Evolutionary conservation across 148 eudicot species (phyloP).

Genomic region (Chenopodium formosanum): DNA sequence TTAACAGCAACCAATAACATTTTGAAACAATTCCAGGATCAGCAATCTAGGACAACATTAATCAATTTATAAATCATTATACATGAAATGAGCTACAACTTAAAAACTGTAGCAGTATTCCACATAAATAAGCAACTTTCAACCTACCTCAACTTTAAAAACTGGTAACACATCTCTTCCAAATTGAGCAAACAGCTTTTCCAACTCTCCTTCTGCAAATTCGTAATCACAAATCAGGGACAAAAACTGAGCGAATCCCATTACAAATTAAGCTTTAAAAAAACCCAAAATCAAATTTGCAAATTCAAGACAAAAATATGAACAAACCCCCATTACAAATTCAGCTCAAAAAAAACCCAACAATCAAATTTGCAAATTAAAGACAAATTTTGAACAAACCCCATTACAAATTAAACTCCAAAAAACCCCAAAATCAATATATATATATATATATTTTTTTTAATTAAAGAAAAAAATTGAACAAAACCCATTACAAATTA

Average conservation of each 20-base stretch:
- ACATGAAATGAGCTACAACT: background rate
- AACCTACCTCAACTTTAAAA: conserved; percentile 46
- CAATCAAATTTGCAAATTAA: conserved; percentile 12
- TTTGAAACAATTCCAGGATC: background rate
- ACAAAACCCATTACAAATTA: background rate
- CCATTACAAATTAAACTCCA: background rate
- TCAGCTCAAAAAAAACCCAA: no score
- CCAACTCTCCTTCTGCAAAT: conserved; percentile 52
- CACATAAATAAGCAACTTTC: background rate
- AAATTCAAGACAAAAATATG: no score
- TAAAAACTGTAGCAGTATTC: background rate
- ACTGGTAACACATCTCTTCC: conserved; percentile 52
- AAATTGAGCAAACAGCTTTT: conserved; percentile 42
- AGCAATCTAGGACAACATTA: background rate
- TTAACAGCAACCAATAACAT: background rate
- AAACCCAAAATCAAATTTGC: background rate
- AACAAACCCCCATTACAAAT: no score
- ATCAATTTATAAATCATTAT: background rate
- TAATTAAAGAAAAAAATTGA: background rate
- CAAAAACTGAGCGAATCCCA: background rate
- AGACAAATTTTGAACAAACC: background rate
- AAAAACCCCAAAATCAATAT: conserved; percentile 4
- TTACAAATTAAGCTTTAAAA: no score
- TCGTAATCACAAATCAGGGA: conserved; percentile 7
- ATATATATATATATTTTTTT: background rate